Evolutionary conservation across 2,329 filamentous ascomycete genomes (phyloP), one percentile per base, ranked within the genome.

Genomic region (Penicillium italicum): DNA sequence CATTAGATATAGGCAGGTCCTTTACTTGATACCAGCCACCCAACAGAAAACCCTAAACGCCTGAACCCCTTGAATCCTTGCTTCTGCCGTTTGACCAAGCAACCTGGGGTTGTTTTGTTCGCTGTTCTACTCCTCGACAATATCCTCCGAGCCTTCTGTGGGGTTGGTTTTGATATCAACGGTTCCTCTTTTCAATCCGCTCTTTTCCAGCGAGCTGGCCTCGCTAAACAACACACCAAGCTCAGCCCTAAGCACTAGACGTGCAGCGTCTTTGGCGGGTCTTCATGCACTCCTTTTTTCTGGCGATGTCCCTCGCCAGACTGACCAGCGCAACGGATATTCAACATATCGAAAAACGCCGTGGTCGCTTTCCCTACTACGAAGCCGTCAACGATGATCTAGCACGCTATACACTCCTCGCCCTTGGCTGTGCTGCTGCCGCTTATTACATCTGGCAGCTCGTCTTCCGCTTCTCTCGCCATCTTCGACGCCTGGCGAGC

Each of bases 401-500:
- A 38, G 80, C 81, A 36, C 76, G 82, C 54, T 86, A 87, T 68
- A 78, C 87, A 41, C 76, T 87, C 61, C 76, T 85, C 61, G 79
- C 87, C 28, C 85, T 89, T 71, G 84, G 84, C 50, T 80, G 81
- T 48, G 78, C 91, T 49, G 81, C 87, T 12, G 80, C 72, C 34
- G 79, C 81, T 47, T 79, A 92, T 64, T 79, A 89, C 60, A 64
- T 86, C 60, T 93, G 90, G 83, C 85, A 87, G 58, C 72, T 86
- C 60, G 74, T 78, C 52, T 80, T 85, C 48, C 79, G 82, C 52
- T 74, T 88, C 54, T 77, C 83, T 55, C 84, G 82, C 62, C 87
- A 94, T 68, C 77, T 92, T 36, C 85, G 91, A 60, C 87, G 83
- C 26, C 79, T 96, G 42, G 82, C 88, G 40, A 90, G 86, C 67